Evolutionary conservation across 1,139 yeast genomes (phyloP), one percentile per base, ranked within the genome.

Genomic region (Hemisphaericaspora xylofermentans): DNA sequence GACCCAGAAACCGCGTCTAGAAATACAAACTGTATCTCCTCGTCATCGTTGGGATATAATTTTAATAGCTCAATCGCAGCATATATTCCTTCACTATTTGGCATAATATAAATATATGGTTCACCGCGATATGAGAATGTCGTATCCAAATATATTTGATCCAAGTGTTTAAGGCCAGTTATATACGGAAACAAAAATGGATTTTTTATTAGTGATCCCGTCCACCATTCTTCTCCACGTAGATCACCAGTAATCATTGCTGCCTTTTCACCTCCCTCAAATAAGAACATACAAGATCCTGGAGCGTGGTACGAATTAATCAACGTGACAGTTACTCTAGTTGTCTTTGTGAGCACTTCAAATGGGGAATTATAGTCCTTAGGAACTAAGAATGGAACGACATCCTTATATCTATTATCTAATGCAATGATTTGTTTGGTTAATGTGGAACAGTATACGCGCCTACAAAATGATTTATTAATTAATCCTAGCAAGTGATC

Each of bases 161-260:
- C 74, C 10, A 82, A 53, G 0, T 48, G 43, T 39, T 58, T 62
- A 5, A 58, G 43, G 0, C 73, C 69, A 2, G 58, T 47, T 1
- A 68, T 58, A 44, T 68, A 81, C 0, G 82, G 80, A 18, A 67
- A 55, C 15, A 82, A 52, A 6, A 52, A 51, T 2, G 73, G 73
- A 43, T 71, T 69, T 31, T 63, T 66, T 3, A 51, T 45, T 10
- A 78, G 54, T 3, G 64, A 47, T 9, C 66, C 60, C 1, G 70
- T 56, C 75, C 80, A 79, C 79, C 82, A 76, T 0, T 51, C 36
- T 49, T 81, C 87, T 1, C 83, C 83, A 27, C 85, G 61, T 8
- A 79, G 45, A 50, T 82, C 87, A 2, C 87, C 88, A 0, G 86
- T 80, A 15, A 71, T 61, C 4, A 81, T 57, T 1, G 80, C 72